Evolutionary conservation across 306 rosid genomes (phyloP).

Genomic region (Carpinus fangiana): DNA sequence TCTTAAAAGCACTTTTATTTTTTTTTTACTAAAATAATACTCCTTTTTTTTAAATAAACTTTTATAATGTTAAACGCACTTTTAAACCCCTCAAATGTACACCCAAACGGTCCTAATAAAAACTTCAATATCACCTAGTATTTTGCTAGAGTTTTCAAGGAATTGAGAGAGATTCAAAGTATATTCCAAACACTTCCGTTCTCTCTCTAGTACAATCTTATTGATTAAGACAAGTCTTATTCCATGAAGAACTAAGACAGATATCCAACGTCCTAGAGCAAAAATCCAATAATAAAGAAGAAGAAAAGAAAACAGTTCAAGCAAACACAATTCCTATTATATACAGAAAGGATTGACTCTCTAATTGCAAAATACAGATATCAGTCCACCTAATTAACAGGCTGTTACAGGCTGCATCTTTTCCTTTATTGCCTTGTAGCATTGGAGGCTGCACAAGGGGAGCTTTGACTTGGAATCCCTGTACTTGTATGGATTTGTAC

Average conservation of each 20-base stretch:
- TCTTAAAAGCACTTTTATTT: too few species aligned
- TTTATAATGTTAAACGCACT: too few species aligned
- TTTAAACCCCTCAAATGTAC: too few species aligned
- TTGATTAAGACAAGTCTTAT: neutral
- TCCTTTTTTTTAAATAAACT: too few species aligned
- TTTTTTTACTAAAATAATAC: too few species aligned
- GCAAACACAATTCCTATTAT: neutral
- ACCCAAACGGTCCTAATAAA: too few species aligned
- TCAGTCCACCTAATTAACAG: neutral
- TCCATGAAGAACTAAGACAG: neutral
- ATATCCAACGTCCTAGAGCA: neutral
- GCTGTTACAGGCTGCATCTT: slow-evolving; percentile 31
- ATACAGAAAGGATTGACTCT: neutral
- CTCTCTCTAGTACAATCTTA: neutral
- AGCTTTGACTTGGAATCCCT: slow-evolving; percentile 65
- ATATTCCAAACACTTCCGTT: neutral
- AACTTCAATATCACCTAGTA: too few species aligned
- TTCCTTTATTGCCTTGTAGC: slow-evolving; percentile 51
- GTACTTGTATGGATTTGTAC: slow-evolving; percentile 58
- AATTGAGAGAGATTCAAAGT: neutral
- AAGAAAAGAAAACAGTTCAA: neutral
- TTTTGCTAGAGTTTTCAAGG: too few species aligned
- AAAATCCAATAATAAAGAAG: neutral
- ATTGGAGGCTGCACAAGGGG: slow-evolving; percentile 63
- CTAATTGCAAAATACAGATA: neutral